Evolutionary conservation across 2,329 filamentous ascomycete species (phyloP).

Genomic region (Westerdykella aurantiaca): DNA sequence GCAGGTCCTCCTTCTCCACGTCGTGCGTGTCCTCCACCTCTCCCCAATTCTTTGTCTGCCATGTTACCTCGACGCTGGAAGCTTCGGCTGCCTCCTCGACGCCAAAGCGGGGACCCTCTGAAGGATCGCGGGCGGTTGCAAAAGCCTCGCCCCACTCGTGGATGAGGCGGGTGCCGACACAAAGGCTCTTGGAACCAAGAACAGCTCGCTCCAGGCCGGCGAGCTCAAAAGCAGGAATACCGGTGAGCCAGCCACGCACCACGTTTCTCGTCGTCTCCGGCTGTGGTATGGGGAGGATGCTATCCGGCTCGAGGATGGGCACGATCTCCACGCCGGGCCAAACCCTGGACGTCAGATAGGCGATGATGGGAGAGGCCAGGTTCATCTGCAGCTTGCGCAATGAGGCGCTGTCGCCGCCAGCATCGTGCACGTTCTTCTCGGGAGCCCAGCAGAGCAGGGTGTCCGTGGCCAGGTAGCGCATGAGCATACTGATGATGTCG

Average conservation of each 20-base stretch:
- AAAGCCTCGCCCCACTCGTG: slow-evolving; percentile 82
- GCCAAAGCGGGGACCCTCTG: slow-evolving; percentile 53
- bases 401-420: slow-evolving; percentile 42
- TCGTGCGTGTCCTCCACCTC: slow-evolving; percentile 98
- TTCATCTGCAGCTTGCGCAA: slow-evolving; percentile 68
- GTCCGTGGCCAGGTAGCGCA: slow-evolving; percentile 89
- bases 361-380: slow-evolving; percentile 64
- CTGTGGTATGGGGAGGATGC: slow-evolving; percentile 71
- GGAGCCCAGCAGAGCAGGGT: slow-evolving; percentile 87
- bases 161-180: slow-evolving; percentile 70
- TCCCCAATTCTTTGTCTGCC: slow-evolving; percentile 88
- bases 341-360: slow-evolving; percentile 63
- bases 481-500: slow-evolving; percentile 60
- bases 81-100: slow-evolving; percentile 76
- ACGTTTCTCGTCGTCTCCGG: slow-evolving; percentile 67
- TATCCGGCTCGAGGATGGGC: slow-evolving; percentile 73
- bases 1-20: slow-evolving; percentile 85
- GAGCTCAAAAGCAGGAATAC: slow-evolving; percentile 71
- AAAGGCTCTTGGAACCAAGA: slow-evolving; percentile 78
- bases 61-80: slow-evolving; percentile 76
- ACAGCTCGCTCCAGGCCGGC: slow-evolving; percentile 79
- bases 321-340: slow-evolving; percentile 79
- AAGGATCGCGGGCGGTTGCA: slow-evolving; percentile 45
- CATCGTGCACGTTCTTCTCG: slow-evolving; percentile 46
- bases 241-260: slow-evolving; percentile 69